A percentile compares a stretch with the other conserved stretches of the same genome.
These are phyloP conservation scores for Aureobasidium lini DNA, from an alignment of 2,329 filamentous ascomycete genomes.

Conservation along the genomic window DNA sequence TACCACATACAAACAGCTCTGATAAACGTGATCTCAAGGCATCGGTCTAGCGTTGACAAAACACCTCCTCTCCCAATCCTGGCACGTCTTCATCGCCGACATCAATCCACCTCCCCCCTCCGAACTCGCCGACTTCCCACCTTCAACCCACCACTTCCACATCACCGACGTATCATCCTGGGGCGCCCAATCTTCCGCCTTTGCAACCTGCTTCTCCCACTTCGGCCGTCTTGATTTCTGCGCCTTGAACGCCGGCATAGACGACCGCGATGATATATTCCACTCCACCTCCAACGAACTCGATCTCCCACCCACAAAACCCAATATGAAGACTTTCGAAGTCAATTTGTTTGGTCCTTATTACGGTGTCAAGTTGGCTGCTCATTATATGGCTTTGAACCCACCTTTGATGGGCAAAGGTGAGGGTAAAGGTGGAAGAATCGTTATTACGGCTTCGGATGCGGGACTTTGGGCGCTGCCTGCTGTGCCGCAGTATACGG, in stretches of 20 bases:
- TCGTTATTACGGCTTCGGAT: conserved; percentile 29
- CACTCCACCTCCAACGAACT: conserved; percentile 18
- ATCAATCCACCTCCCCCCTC: conserved; percentile 30
- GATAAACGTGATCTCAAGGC: conserved; percentile 15
- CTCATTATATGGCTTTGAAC: conserved; percentile 30
- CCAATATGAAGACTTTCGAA: conserved; percentile 28
- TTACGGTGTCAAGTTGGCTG: conserved; percentile 31
- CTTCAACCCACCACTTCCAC: conserved; percentile 26
- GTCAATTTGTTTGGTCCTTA: conserved; percentile 29
- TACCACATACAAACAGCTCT: not conserved
- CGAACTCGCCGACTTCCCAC: conserved; percentile 12
- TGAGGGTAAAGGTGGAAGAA: conserved; percentile 20
- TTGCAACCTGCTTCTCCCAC: conserved; percentile 19
- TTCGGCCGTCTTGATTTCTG: conserved; percentile 26
- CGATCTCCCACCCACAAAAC: conserved; percentile 23
- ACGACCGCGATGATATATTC: conserved; percentile 31
- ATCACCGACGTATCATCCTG: conserved; percentile 27
- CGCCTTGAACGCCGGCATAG: conserved; percentile 29
- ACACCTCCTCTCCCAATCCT: conserved; percentile 33
- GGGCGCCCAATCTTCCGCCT: conserved; percentile 21
- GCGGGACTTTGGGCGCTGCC: conserved; percentile 29
- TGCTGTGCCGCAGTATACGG: conserved; percentile 33
- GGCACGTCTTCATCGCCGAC: conserved; percentile 39
- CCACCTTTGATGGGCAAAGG: conserved; percentile 7
- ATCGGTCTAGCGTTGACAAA: conserved; percentile 38